These are phyloP conservation scores for Debaryomycetaceae sp. DNA, from an alignment of 1,139 yeast genomes.

Conservation along the genomic window DNA sequence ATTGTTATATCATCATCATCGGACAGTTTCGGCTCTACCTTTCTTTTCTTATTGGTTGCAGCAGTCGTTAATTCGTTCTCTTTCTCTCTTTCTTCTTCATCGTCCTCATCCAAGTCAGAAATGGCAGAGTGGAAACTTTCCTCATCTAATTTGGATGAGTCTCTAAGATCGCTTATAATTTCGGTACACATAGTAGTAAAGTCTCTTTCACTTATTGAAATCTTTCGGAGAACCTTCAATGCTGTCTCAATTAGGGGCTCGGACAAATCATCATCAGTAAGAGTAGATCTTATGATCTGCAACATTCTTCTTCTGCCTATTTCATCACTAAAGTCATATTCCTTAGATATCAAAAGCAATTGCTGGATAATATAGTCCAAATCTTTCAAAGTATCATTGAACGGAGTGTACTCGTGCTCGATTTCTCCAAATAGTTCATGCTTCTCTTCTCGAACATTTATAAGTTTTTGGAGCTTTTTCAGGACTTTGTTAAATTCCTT, in stretches of 20 bases:
- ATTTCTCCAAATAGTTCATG: constrained; percentile 8
- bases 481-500: constrained; percentile 3
- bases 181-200: constrained; percentile 84
- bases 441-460: constrained; percentile 4
- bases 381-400: constrained; percentile 46
- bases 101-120: constrained; percentile 31
- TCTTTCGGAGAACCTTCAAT: constrained; percentile 61
- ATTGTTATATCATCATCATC: constrained; percentile 43
- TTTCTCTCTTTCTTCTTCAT: constrained; percentile 22
- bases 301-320: constrained; percentile 84
- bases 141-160: constrained; percentile 50
- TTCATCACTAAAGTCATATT: constrained; percentile 87
- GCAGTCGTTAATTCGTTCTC: constrained; percentile 14
- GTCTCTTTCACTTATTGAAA: constrained; percentile 79
- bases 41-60: constrained; percentile 24
- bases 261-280: constrained; percentile 51
- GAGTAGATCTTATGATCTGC: constrained; percentile 61
- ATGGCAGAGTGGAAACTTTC: constrained; percentile 58
- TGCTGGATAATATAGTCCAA: constrained; percentile 77
- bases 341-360: constrained; percentile 60
- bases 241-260: constrained; percentile 56
- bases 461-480: constrained; percentile 8
- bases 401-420: constrained; percentile 23
- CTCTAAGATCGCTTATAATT: constrained; percentile 80
- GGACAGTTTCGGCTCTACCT: constrained; percentile 23